Conservation (phyloP, 2,329 filamentous ascomycete species). For the Botrytis pseudocinerea region DNA sequence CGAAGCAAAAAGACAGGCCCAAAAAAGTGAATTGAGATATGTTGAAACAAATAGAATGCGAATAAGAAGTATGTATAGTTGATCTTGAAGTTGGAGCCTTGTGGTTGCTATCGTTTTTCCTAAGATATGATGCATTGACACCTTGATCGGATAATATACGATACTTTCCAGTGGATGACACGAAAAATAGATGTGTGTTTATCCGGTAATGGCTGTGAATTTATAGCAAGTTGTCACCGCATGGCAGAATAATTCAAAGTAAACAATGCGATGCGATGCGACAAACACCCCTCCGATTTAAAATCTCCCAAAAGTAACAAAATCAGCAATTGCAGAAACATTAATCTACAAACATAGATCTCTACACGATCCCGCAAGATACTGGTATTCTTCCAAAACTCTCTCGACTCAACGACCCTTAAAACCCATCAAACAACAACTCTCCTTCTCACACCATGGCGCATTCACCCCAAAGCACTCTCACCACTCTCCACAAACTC, state of each 20-base stretch:
- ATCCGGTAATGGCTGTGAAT: not conserved
- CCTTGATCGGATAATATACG: not conserved
- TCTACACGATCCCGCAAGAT: not conserved
- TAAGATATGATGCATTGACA: not conserved
- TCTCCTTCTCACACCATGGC: slow-evolving; percentile 27
- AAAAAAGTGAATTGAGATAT: not conserved
- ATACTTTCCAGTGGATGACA: not conserved
- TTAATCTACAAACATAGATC: not conserved
- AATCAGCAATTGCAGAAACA: not conserved
- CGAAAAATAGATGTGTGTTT: no score
- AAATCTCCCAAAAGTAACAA: not conserved
- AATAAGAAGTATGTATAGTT: not conserved
- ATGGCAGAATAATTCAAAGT: slow-evolving; percentile 23
- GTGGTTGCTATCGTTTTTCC: slow-evolving; percentile 13
- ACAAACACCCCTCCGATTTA: not conserved
- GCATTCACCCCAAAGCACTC: slow-evolving; percentile 42
- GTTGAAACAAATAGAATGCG: not conserved
- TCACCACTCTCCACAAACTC: slow-evolving; percentile 54
- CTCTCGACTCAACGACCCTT: not conserved
- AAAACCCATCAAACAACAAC: not conserved
- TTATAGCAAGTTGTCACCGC: not conserved
- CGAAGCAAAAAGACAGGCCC: not conserved
- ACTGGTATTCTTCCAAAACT: not conserved
- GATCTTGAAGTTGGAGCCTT: not conserved
- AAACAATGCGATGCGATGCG: slow-evolving; percentile 29